Conservation (phyloP, 192 early-diverging fungal genomes). For the Rhizophlyctis rosea region DNA sequence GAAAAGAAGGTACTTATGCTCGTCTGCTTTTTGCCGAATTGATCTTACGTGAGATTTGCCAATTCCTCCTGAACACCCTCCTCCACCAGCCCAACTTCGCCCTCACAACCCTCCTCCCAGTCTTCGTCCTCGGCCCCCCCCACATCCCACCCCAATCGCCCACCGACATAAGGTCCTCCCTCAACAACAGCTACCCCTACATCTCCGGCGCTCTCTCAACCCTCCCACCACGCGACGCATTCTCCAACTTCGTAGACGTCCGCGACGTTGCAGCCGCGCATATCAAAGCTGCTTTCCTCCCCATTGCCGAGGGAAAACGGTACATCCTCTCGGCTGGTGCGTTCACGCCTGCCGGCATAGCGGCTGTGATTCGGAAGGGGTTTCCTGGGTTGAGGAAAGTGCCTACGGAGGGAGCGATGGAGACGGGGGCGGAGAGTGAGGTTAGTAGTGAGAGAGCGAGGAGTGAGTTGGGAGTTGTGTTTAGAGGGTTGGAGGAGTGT, state of each 20-base stretch:
- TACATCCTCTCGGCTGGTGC: constrained; percentile 21
- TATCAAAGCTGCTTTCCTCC: constrained; percentile 15
- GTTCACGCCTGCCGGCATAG: not conserved
- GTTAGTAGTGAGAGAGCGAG: not conserved
- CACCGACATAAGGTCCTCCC: not conserved
- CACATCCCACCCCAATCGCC: constrained; percentile 10
- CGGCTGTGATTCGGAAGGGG: not conserved
- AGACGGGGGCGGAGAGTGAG: not conserved
- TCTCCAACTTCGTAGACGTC: constrained; percentile 31
- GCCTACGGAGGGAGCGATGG: not conserved
- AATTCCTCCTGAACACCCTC: too few species aligned
- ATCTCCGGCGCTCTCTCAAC: constrained; percentile 6
- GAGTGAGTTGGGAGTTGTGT: not conserved
- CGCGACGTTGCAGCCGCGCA: constrained; percentile 36
- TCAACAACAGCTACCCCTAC: not conserved
- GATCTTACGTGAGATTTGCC: not conserved
- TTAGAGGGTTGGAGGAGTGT: not conserved
- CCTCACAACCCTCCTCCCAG: constrained; percentile 2
- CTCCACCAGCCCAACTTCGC: not conserved
- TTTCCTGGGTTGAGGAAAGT: not conserved
- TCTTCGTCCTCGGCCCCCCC: not conserved
- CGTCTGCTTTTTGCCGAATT: too few species aligned
- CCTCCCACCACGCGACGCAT: constrained; percentile 3
- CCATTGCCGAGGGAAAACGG: constrained; percentile 14
- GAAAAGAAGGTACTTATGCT: constrained; percentile 20